A percentile compares a stretch with the other conserved stretches of the same genome.
These are phyloP conservation scores for Acanthamoeba royreba DNA, from an alignment of 208 protist species.

Conservation along the genomic window DNA sequence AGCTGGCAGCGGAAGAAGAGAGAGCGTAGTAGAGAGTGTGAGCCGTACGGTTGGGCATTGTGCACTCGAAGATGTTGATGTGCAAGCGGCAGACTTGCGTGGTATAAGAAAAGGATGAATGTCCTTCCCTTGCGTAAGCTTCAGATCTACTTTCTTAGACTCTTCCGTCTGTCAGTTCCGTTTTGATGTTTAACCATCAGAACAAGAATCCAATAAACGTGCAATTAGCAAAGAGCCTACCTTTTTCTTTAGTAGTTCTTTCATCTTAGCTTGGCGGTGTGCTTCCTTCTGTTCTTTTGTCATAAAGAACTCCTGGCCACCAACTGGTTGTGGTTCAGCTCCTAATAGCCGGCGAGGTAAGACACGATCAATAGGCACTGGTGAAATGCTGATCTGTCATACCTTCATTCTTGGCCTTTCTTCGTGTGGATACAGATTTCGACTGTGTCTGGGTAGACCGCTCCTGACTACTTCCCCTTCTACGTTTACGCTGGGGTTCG, in stretches of 20 bases:
- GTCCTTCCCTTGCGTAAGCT: not conserved
- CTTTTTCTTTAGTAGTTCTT: not conserved
- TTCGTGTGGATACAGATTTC: not conserved
- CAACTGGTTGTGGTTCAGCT: not conserved
- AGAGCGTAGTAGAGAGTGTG: not conserved
- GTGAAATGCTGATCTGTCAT: not conserved
- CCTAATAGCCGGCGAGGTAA: too few relatives aligned
- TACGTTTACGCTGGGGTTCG: not conserved
- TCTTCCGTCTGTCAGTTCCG: not conserved
- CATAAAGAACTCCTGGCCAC: not conserved
- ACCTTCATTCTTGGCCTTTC: not conserved
- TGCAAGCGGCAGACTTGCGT: not conserved
- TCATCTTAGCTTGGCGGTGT: not conserved
- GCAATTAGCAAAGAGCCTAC: not conserved
- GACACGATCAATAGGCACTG: too few relatives aligned
- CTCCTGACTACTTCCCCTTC: not conserved
- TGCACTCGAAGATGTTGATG: not conserved
- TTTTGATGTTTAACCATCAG: not conserved
- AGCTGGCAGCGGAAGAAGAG: not conserved
- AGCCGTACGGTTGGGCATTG: not conserved
- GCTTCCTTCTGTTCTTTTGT: not conserved
- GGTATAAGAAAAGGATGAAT: not conserved
- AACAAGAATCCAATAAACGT: not conserved
- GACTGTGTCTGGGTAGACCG: not conserved
- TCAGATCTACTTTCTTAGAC: not conserved